Base-by-base conservation (phyloP, 495 filamentous ascomycete genomes). In the Choiromyces venosus region DNA sequence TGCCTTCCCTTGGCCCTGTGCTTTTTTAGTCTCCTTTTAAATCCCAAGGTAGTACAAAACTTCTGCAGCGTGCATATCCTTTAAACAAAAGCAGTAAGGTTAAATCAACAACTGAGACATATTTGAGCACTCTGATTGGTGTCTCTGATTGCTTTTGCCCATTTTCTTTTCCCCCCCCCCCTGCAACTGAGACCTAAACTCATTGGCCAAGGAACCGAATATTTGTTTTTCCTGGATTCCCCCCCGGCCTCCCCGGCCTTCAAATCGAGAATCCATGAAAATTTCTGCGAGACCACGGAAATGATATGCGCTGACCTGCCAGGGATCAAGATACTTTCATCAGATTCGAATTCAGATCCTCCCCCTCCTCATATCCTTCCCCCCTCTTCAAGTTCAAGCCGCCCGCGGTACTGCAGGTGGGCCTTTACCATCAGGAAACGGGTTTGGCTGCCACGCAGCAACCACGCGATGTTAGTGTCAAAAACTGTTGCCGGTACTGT, bases 391-490 rank as follows among this genome's bases (percentile, higher is more conserved):
- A 52, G 61, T n/a, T n/a, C n/a, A n/a, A n/a, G n/a, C n/a, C n/a
- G n/a, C n/a, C n/a, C n/a, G n/a, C 71, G 44, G n/a, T 71, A 52
- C 74, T 69, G 69, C 69, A 52, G 76, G 66, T 61, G 52, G 52
- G 52, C 6, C 52, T 61, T 29, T 61, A 61, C 52, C 52, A 29
- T 61, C 25, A 52, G 74, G 64, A 72, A 77, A 77, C 74, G 74
- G 75, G 75, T 77, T 77, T 77, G 66, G 74, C 66, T 73, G 74
- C 75, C 75, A 77, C 75, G 75, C 75, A 77, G 69, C 66, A 72
- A 77, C 75, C 75, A 77, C 75, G 75, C 75, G 75, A 77, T 77
- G 75, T 76, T 73, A 77, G 74, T 77, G 75, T 77, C 75, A 77
- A 73, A 73, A 76, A 33, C 12, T 61, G n/a, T 61, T 25, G 25